A percentile compares a stretch with the other conserved stretches of the same genome.
phyloP scores from a whole-genome alignment of 495 filamentous ascomycete genomes.

The Cercophora sp. region DNA sequence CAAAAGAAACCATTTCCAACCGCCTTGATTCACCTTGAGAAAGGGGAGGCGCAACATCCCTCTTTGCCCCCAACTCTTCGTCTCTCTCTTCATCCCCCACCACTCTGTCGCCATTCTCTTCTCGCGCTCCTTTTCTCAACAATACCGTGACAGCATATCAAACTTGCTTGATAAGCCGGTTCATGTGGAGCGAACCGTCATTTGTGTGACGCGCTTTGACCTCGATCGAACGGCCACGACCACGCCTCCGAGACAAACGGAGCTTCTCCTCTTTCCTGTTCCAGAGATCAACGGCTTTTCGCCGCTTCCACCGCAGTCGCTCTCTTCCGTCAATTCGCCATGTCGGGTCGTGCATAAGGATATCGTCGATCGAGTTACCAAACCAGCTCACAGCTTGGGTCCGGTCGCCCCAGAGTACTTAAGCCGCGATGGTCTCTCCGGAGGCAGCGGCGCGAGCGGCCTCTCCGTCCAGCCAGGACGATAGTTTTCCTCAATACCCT shows the following conservation, averaged over 20 bases:
- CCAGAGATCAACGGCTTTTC: no score
- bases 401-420: no score
- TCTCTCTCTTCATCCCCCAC: background rate
- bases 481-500: constrained; percentile 40
- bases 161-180: no score
- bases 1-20: constrained; percentile 2
- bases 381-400: no score
- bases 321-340: background rate
- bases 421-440: constrained; percentile 37
- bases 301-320: background rate
- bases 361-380: no score
- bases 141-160: no score
- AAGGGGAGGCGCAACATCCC: background rate
- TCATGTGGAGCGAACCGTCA: constrained; percentile 1
- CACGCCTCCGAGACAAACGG: constrained; percentile 4
- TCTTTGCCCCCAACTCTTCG: background rate
- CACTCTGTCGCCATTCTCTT: background rate
- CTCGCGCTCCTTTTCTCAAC: background rate
- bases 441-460: constrained; percentile 30
- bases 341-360: no score
- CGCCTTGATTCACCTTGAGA: background rate
- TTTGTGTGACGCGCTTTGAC: constrained; percentile 26
- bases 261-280: background rate
- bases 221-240: constrained; percentile 3
- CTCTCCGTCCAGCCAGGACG: constrained; percentile 35